Conservation (phyloP, 305 asterid genomes). For the Solanum hybrid region DNA sequence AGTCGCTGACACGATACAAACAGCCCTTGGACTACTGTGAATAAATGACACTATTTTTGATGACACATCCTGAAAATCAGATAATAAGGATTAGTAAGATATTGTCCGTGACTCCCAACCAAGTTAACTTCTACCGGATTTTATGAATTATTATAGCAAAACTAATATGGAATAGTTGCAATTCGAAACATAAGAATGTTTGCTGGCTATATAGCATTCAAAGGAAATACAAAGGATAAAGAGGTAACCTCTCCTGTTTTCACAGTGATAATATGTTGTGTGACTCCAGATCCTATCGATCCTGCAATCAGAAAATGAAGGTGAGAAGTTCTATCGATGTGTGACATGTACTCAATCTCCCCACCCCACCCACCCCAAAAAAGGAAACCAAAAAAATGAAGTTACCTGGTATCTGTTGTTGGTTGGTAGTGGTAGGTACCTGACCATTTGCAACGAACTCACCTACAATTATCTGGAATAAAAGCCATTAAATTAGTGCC, state of each 20-base stretch:
- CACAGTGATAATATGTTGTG: conserved; percentile 38
- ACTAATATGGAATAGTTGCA: background rate
- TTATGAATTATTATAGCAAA: background rate
- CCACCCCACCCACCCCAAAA: background rate
- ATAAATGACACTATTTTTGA: conserved; percentile 50
- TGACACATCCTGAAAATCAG: conserved; percentile 43
- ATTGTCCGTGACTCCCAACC: background rate
- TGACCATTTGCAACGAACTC: background rate
- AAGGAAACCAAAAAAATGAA: too few relatives aligned
- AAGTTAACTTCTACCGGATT: background rate
- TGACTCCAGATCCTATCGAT: conserved; percentile 33
- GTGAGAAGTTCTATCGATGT: background rate
- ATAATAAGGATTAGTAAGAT: background rate
- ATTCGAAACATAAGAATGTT: background rate
- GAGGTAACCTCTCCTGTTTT: conserved; percentile 42
- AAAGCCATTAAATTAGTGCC: background rate
- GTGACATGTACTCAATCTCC: background rate
- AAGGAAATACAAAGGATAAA: background rate
- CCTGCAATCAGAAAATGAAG: conserved; percentile 28
- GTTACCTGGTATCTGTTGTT: background rate
- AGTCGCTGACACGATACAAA: conserved; percentile 45
- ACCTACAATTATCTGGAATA: background rate
- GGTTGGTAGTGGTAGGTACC: background rate
- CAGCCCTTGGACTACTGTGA: conserved; percentile 38
- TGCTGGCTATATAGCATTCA: background rate